These are phyloP conservation scores for Rhododendron ferrugineum DNA, from an alignment of 148 eudicot genomes.

Conservation along the genomic window DNA sequence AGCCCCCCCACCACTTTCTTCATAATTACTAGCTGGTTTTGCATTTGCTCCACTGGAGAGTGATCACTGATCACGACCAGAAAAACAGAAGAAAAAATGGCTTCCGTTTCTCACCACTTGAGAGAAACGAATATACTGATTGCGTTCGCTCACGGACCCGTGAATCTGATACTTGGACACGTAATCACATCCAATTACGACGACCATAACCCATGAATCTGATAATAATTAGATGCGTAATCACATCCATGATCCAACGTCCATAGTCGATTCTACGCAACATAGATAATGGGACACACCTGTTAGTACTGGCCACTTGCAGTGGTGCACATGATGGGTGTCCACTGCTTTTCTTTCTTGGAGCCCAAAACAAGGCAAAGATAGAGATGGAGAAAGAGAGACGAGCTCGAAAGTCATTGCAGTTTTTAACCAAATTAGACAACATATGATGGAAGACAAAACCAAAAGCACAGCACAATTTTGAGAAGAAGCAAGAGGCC, in stretches of 20 bases:
- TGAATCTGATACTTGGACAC: background rate
- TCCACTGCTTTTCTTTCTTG: background rate
- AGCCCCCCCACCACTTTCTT: background rate
- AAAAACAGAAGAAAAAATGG: background rate
- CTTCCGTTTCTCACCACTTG: background rate
- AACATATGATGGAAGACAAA: slow-evolving; percentile 19
- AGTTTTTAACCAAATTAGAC: slow-evolving; percentile 3
- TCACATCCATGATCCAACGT: background rate
- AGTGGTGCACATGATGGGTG: slow-evolving; percentile 20
- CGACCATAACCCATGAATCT: background rate
- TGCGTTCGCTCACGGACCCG: background rate
- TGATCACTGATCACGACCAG: background rate
- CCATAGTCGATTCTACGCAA: background rate
- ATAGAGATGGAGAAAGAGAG: background rate
- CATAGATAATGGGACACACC: background rate
- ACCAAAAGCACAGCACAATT: slow-evolving; percentile 2
- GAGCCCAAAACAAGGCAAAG: background rate
- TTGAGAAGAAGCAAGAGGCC: slow-evolving; percentile 14
- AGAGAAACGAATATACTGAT: background rate
- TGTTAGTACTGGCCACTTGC: slow-evolving; percentile 4
- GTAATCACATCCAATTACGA: background rate
- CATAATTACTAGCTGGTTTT: background rate
- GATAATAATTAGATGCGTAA: background rate
- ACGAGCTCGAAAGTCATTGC: background rate
- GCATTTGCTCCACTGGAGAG: background rate